Evolutionary conservation across 768 basidiomycete genomes (phyloP).

Genomic region (Boletus rex-veris): DNA sequence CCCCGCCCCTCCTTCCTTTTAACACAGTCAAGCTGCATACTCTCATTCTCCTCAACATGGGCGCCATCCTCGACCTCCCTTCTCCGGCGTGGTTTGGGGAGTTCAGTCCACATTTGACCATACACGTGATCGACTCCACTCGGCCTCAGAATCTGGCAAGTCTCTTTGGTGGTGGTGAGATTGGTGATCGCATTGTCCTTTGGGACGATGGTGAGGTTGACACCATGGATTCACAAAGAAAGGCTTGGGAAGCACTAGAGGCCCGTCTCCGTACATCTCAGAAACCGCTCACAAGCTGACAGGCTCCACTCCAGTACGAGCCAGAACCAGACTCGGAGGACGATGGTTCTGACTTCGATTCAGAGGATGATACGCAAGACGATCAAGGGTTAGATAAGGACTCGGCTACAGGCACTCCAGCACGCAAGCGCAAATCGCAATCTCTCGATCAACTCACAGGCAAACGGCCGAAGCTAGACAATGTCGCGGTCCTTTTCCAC

Average conservation of each 20-base stretch:
- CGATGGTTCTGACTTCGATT: conserved; percentile 42
- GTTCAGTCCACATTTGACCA: conserved; percentile 55
- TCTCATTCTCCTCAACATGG: conserved; percentile 89
- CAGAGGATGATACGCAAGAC: conserved; percentile 44
- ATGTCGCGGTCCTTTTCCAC: conserved; percentile 30
- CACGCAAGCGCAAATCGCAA: conserved; percentile 49
- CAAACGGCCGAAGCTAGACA: conserved; percentile 60
- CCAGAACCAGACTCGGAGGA: conserved; percentile 72
- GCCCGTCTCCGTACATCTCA: conserved; percentile 42
- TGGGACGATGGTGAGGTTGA: conserved; percentile 92
- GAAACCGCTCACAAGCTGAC: conserved; percentile 4
- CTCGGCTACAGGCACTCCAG: conserved; percentile 36
- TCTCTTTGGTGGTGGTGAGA: conserved; percentile 70
- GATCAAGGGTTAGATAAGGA: conserved; percentile 39
- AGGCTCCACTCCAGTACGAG: conserved; percentile 54
- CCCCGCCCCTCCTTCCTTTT: background rate
- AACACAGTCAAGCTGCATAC: conserved; percentile 64
- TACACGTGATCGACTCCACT: conserved; percentile 94
- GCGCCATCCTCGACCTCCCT: conserved; percentile 80
- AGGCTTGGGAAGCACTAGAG: conserved; percentile 81
- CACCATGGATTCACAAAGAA: conserved; percentile 63
- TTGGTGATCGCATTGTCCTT: conserved; percentile 70
- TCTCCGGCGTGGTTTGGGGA: conserved; percentile 74
- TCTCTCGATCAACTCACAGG: conserved; percentile 37
- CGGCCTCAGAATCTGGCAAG: conserved; percentile 87